These are phyloP conservation scores for Coemansia sp. DNA, from an alignment of 192 early-diverging fungal species.

Conservation along the genomic window DNA sequence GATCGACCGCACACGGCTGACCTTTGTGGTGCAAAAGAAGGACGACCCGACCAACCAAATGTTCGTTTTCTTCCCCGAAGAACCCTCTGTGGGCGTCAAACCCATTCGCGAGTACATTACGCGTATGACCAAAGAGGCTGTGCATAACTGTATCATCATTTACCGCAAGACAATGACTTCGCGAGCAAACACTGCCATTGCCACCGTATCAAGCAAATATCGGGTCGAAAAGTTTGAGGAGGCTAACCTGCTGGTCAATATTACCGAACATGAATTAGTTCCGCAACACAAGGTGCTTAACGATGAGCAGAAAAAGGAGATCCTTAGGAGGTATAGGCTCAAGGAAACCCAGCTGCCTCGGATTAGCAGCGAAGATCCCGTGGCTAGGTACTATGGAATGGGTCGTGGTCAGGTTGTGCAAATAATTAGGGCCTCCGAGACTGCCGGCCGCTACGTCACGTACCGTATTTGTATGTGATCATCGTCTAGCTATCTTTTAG, in stretches of 20 bases:
- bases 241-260: slow-evolving; percentile 92
- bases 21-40: slow-evolving; percentile 81
- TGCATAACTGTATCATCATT: slow-evolving; percentile 84
- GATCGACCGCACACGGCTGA: slow-evolving; percentile 78
- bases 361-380: slow-evolving; percentile 83
- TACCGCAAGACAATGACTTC: slow-evolving; percentile 82
- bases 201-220: slow-evolving; percentile 47
- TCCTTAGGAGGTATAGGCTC: slow-evolving; percentile 88
- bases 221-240: slow-evolving; percentile 87
- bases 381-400: slow-evolving; percentile 96
- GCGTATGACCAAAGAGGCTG: slow-evolving; percentile 81
- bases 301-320: slow-evolving; percentile 85
- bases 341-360: slow-evolving; percentile 95
- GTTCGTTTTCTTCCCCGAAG: slow-evolving; percentile 91
- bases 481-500: too few relatives aligned
- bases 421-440: slow-evolving; percentile 93
- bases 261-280: slow-evolving; percentile 94
- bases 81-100: slow-evolving; percentile 84
- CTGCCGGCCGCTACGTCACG: slow-evolving; percentile 95
- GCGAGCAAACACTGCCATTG: slow-evolving; percentile 59
- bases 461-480: slow-evolving; percentile 91
- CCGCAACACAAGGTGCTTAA: slow-evolving; percentile 87
- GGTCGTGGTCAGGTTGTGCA: slow-evolving; percentile 85
- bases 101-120: slow-evolving; percentile 77
- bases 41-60: slow-evolving; percentile 80